Percentiles rank a stretch among this genome's conserved stretches.
Evolutionary conservation across 495 filamentous ascomycete species (phyloP).

Genomic region (Aspergillus conjunctus): DNA sequence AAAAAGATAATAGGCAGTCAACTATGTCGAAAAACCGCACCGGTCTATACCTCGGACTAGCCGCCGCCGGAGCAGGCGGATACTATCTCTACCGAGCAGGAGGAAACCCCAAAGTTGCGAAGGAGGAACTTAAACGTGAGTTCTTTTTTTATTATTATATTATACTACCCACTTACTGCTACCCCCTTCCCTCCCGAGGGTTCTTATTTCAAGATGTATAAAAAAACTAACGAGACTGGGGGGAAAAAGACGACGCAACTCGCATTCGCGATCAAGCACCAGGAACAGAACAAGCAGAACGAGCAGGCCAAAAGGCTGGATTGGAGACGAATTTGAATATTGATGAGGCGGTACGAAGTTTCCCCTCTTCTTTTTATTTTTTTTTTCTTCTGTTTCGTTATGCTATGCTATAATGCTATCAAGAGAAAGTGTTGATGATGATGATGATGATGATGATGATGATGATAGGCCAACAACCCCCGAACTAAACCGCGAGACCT

Average conservation of each 20-base stretch:
- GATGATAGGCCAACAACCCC: constrained; percentile 62
- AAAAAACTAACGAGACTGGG: neutral
- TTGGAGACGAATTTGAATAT: constrained; percentile 55
- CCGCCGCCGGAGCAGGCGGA: constrained; percentile 66
- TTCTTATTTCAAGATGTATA: neutral
- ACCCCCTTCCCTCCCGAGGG: constrained; percentile 3
- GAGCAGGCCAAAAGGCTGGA: constrained; percentile 51
- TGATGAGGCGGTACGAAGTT: constrained; percentile 55
- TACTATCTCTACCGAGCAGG: constrained; percentile 94
- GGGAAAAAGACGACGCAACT: constrained; percentile 55
- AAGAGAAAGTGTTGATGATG: neutral
- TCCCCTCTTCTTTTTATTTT: neutral
- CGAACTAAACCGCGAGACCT: constrained; percentile 57
- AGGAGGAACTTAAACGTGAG: constrained; percentile 81
- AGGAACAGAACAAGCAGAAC: constrained; percentile 53
- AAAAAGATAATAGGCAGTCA: neutral
- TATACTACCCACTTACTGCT: neutral
- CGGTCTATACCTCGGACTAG: constrained; percentile 60
- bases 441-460: neutral
- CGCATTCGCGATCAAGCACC: constrained; percentile 61
- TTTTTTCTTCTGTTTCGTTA: neutral
- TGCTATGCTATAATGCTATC: constrained; percentile 1
- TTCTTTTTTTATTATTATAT: constrained; percentile 2
- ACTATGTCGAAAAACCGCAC: constrained; percentile 55
- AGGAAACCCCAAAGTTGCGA: constrained; percentile 76